Evolutionary conservation across 83 land plant genomes (phyloP), one percentile per base, ranked within the genome.

Genomic region (Thuja plicata): DNA sequence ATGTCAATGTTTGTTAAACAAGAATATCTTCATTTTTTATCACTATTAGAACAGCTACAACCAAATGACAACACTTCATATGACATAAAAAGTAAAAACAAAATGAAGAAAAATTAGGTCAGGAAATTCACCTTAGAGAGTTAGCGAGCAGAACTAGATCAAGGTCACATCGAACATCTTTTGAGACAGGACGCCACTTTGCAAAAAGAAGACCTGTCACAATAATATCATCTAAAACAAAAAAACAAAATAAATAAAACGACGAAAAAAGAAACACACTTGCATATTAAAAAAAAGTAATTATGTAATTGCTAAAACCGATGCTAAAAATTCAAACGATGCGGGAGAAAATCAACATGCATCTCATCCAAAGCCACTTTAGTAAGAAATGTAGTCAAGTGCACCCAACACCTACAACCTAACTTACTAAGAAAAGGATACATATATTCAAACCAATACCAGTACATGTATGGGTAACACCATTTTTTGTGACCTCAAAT

Each of bases 141-240:
- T 98, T 97, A 46, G 99, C 99, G 57, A 94, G 88, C 87, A 98
- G 76, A 81, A 98, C 90, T 15, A 97, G 95, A 80, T 98, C 99
- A 88, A 98, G 96, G 90, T 98, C 98, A 93, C 97, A 98, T 30
- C 99, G 96, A 34, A 95, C 99, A 89, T 96, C 98, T 86, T 92
- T 94, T 45, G 92, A 87, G 87, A 93, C 93, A 6, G 97, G 84
- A 16, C 98, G 94, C 99, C 99, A 98, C 83, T 94, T 96, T 43
- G 99, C 94, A 84, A 95, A 93, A 60, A 98, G 92, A 48, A 93
- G 88, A 11, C 99, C 99, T 34, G 98, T 94, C 35, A 96, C 97
- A 88, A 97, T 93, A 30, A 97, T 92, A 91, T 98, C 99, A 96
- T 98, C 99, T 98, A 91, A 66, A 92, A 40, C 34, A 41, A 84